A percentile compares a stretch with the other conserved stretches of the same genome.
Conservation (phyloP, 352 stramenopile genomes). For the Globisporangium echinulatum region DNA sequence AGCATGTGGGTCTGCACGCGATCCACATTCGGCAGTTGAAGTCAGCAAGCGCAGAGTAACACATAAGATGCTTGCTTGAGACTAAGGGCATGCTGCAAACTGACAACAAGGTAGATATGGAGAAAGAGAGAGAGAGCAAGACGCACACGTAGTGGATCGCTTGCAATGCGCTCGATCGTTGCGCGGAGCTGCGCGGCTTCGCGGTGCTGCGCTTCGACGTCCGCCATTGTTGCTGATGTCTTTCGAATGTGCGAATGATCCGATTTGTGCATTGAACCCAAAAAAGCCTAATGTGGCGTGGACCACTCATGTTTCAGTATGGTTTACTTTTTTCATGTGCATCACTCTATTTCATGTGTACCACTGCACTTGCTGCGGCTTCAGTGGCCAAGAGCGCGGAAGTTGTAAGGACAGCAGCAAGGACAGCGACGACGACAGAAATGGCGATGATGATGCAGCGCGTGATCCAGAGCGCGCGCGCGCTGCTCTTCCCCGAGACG, state of each 20-base stretch:
- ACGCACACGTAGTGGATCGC: constrained; percentile 29
- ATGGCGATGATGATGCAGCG: constrained; percentile 52
- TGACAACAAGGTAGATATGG: neutral
- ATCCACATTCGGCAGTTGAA: no score
- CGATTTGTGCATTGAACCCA: no score
- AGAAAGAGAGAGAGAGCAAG: no score
- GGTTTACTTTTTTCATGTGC: no score
- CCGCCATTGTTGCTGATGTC: neutral
- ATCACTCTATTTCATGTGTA: neutral
- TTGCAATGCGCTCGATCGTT: constrained; percentile 26
- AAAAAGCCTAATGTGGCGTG: no score
- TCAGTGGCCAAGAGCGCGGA: neutral
- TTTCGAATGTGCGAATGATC: neutral
- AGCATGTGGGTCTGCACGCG: constrained; percentile 60
- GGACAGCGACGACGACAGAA: neutral
- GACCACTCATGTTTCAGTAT: no score
- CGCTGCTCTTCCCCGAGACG: constrained; percentile 46
- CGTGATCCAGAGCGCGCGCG: constrained; percentile 60
- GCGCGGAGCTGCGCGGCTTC: constrained; percentile 31
- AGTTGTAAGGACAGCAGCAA: neutral
- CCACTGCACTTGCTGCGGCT: neutral
- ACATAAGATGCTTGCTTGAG: no score
- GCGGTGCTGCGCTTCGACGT: constrained; percentile 7
- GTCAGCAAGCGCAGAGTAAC: no score
- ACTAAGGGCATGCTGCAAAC: no score